A percentile compares a stretch with the other conserved stretches of the same genome.
phyloP scores from a whole-genome alignment of 768 basidiomycete species.

The Tremella mesenterica region DNA sequence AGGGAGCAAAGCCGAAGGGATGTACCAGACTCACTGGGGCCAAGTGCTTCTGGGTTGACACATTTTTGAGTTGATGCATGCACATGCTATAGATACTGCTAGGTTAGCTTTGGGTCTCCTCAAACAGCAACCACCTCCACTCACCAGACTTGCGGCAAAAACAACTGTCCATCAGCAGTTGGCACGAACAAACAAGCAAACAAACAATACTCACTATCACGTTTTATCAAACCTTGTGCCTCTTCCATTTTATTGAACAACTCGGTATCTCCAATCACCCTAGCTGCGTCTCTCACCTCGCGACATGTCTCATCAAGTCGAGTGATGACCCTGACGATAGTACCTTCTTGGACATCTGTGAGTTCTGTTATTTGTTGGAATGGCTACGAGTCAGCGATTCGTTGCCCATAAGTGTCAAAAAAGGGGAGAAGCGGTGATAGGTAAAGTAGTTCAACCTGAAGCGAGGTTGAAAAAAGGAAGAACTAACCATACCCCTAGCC shows the following conservation, averaged over 20 bases:
- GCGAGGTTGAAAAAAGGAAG: neutral
- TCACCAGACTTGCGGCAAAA: constrained; percentile 42
- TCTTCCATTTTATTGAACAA: constrained; percentile 98
- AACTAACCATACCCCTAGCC: constrained; percentile 91
- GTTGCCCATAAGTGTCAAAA: neutral
- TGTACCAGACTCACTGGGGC: no score
- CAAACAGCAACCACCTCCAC: neutral
- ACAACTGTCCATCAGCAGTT: constrained; percentile 22
- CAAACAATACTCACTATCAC: constrained; percentile 67
- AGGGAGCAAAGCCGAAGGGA: no score
- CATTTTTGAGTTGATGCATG: no score
- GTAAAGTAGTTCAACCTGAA: neutral
- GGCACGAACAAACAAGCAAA: neutral
- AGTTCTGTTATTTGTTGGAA: constrained; percentile 87
- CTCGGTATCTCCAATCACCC: constrained; percentile 92
- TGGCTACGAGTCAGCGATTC: constrained; percentile 52
- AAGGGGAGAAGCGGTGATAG: no score
- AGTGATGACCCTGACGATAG: constrained; percentile 91
- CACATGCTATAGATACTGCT: constrained; percentile 20
- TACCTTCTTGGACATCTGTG: constrained; percentile 93
- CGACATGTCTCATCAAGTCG: constrained; percentile 93
- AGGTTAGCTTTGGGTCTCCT: neutral
- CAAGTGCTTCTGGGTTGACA: no score
- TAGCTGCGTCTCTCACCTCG: constrained; percentile 91
- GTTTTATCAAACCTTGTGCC: constrained; percentile 81